phyloP scores from a whole-genome alignment of 345 rosid species.

The Raphanus sativus region DNA sequence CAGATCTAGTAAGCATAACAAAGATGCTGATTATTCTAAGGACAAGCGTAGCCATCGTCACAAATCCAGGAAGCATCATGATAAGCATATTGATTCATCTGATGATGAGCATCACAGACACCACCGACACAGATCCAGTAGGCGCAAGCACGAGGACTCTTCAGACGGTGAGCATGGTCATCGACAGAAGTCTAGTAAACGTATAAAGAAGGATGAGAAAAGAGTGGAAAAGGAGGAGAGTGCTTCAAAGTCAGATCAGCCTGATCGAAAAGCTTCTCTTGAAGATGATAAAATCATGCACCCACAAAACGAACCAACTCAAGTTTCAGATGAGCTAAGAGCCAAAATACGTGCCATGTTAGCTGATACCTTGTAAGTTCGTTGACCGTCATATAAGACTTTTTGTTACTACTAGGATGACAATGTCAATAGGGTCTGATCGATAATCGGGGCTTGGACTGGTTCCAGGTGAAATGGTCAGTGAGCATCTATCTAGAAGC shows the following conservation, averaged over 20 bases:
- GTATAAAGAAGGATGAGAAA: conserved; percentile 45
- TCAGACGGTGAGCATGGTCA: conserved; percentile 42
- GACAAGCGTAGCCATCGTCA: conserved; percentile 38
- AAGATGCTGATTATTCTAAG: conserved; percentile 38
- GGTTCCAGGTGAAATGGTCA: conserved; percentile 22
- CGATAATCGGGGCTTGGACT: neutral
- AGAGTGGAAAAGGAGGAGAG: conserved; percentile 72
- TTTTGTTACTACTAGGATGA: neutral
- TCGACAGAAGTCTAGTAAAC: conserved; percentile 40
- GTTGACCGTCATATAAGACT: neutral
- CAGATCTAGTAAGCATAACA: conserved; percentile 24
- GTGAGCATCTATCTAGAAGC: neutral
- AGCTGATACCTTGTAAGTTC: conserved; percentile 63
- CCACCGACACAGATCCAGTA: conserved; percentile 33
- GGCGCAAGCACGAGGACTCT: conserved; percentile 36
- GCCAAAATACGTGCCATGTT: conserved; percentile 97
- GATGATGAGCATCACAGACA: conserved; percentile 45
- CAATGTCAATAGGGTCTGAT: neutral
- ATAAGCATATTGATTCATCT: conserved; percentile 38
- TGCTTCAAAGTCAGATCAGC: conserved; percentile 53
- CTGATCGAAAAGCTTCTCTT: conserved; percentile 39
- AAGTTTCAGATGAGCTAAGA: conserved; percentile 73
- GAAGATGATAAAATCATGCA: conserved; percentile 41
- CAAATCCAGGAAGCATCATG: conserved; percentile 39
- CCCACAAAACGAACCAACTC: conserved; percentile 37